These are phyloP conservation scores for Histomonas meleagridis DNA, from an alignment of 208 protist species.

Conservation along the genomic window DNA sequence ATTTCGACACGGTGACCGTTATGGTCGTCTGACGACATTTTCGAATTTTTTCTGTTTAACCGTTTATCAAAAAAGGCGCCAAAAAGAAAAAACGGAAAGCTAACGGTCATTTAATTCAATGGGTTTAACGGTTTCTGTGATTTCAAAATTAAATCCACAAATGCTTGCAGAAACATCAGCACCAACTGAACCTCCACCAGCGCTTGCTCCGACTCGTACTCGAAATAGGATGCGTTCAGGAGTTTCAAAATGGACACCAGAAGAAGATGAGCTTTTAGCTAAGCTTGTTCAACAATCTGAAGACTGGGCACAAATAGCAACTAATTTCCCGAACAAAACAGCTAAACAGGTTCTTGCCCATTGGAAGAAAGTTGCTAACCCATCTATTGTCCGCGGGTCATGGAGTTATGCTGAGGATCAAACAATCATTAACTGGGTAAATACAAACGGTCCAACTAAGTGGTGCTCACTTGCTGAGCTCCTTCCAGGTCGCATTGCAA, in stretches of 20 bases:
- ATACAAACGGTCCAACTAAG: conserved; percentile 41
- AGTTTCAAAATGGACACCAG: neutral
- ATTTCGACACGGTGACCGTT: too few species aligned
- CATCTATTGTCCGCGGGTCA: neutral
- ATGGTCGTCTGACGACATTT: too few species aligned
- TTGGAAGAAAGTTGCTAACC: conserved; percentile 10
- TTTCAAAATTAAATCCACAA: too few species aligned
- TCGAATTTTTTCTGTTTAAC: too few species aligned
- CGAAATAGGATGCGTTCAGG: neutral
- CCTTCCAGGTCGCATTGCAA: conserved; percentile 46
- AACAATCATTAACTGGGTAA: conserved; percentile 41
- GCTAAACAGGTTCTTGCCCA: neutral
- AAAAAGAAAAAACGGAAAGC: too few species aligned
- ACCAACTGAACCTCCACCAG: too few species aligned
- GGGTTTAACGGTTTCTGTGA: too few species aligned
- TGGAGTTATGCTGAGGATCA: conserved; percentile 43
- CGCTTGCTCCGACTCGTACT: neutral
- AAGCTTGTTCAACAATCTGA: neutral
- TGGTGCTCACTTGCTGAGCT: conserved; percentile 45
- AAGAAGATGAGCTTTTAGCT: neutral
- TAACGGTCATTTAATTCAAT: too few species aligned
- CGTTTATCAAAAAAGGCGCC: too few species aligned
- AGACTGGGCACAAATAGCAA: neutral
- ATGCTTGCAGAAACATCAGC: too few species aligned
- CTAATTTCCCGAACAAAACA: neutral